Evolutionary conservation across 2,329 filamentous ascomycete genomes (phyloP), one percentile per base, ranked within the genome.

Genomic region (Arthroderma sp.): DNA sequence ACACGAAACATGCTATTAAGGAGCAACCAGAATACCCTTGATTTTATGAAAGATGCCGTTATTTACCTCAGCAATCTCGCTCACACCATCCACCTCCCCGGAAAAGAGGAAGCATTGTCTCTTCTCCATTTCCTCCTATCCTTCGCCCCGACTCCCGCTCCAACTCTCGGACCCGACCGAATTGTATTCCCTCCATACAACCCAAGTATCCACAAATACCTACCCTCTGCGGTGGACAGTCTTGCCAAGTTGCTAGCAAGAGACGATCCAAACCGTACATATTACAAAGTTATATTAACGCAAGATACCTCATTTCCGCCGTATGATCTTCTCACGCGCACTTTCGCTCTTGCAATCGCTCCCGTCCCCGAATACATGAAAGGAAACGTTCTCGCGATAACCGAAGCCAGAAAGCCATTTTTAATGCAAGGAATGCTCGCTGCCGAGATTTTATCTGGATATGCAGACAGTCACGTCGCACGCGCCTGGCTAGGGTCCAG

Each of bases 1-100:
- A 95, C 88, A 3, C 81, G 87, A 9, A 86, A 86, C 53, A 85
- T 89, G 73, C 74, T 96, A 29, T 68, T 96, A 36, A 79, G 86
- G 34, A 85, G 80, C 3, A 76, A 91, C 52, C 72, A 76, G 57
- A 94, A 95, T 63, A 91, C 84, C 0, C 70, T 95, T 52, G 91
- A 98, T 62, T 89, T 96, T 56, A 94, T 95, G 85, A 98, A 98
- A 65, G 91, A 98, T 61, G 71, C 87, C 29, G 78, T 96, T 47
- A 81, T 86, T 10, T 79, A 94, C 52, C 71, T 98, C 44, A 95
- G 89, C 46, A 96, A 98, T 61, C 78, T 93, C 40, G 80, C 87
- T 5, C 78, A 84, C 39, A 76, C 78, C 6, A 75, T 96, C 43
- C 82, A 89, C 57, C 71, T 98, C 34, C 83, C 87, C 1, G 82